Percentiles rank a stretch among this genome's conserved stretches.
phyloP scores from a whole-genome alignment of 805 yeast genomes.

The Pichia thaimueangensis region DNA sequence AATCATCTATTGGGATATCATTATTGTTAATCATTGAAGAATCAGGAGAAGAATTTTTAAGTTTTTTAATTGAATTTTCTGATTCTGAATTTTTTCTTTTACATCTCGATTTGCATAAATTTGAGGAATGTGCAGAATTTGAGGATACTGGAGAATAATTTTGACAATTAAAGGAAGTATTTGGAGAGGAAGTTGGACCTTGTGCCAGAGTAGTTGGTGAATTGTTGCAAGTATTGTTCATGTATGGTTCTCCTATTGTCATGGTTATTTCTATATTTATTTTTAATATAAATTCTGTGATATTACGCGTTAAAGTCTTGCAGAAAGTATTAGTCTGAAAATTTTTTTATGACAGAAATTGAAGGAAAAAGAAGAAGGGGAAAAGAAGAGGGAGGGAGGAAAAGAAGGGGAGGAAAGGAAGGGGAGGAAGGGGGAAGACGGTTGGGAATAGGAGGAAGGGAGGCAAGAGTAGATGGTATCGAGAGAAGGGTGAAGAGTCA shows the following conservation, averaged over 20 bases:
- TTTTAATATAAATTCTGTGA: neutral
- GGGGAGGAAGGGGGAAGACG: neutral
- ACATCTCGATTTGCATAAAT: slow-evolving; percentile 12
- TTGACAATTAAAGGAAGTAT: neutral
- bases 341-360: too few species aligned
- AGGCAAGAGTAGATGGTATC: too few species aligned
- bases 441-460: neutral
- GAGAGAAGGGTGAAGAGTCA: too few species aligned
- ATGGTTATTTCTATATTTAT: neutral
- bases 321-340: too few species aligned
- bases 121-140: neutral
- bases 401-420: neutral
- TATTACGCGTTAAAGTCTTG: too few species aligned
- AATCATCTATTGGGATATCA: slow-evolving; percentile 11
- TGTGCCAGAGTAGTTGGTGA: slow-evolving; percentile 11
- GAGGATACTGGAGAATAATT: slow-evolving; percentile 6
- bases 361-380: slow-evolving; percentile 5
- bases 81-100: slow-evolving; percentile 35
- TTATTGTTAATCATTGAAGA: slow-evolving; percentile 19
- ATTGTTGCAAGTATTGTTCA: neutral
- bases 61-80: slow-evolving; percentile 27
- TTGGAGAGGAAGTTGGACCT: slow-evolving; percentile 4
- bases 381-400: neutral
- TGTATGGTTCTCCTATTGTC: slow-evolving; percentile 6
- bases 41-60: slow-evolving; percentile 18